These are phyloP conservation scores for Comarum palustre DNA, from an alignment of 306 rosid genomes.

Conservation along the genomic window DNA sequence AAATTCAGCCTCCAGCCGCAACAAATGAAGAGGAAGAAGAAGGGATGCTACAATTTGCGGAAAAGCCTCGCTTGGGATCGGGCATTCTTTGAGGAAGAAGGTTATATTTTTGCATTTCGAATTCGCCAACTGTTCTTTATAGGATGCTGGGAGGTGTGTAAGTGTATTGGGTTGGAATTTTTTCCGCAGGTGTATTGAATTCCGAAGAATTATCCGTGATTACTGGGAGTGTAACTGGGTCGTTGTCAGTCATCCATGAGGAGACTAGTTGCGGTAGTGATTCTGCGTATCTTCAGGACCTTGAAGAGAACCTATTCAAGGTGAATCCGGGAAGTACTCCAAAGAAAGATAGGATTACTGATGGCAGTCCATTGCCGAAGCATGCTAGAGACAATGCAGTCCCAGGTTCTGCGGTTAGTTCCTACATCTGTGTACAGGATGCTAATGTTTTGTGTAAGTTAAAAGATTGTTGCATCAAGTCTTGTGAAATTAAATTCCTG, in stretches of 20 bases:
- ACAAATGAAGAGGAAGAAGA: constrained; percentile 76
- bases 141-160: background rate
- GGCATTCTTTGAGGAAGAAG: constrained; percentile 89
- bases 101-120: constrained; percentile 17
- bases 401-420: constrained; percentile 47
- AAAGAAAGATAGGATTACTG: constrained; percentile 16
- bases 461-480: background rate
- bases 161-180: background rate
- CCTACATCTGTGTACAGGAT: constrained; percentile 1
- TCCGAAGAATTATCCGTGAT: constrained; percentile 76
- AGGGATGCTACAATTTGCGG: constrained; percentile 74
- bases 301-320: constrained; percentile 52
- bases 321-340: constrained; percentile 34
- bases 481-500: background rate
- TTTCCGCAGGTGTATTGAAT: constrained; percentile 67
- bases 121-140: background rate
- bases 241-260: constrained; percentile 50
- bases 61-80: constrained; percentile 94
- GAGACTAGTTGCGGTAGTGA: constrained; percentile 31
- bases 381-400: constrained; percentile 34
- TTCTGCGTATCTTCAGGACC: constrained; percentile 31
- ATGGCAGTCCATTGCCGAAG: constrained; percentile 44
- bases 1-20: constrained; percentile 60
- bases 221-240: constrained; percentile 43
- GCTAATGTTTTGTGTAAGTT: constrained; percentile 1